Percentiles rank a stretch among this genome's conserved stretches.
phyloP scores from a whole-genome alignment of 2,329 filamentous ascomycete species.

The Fusarium kyushuense region DNA sequence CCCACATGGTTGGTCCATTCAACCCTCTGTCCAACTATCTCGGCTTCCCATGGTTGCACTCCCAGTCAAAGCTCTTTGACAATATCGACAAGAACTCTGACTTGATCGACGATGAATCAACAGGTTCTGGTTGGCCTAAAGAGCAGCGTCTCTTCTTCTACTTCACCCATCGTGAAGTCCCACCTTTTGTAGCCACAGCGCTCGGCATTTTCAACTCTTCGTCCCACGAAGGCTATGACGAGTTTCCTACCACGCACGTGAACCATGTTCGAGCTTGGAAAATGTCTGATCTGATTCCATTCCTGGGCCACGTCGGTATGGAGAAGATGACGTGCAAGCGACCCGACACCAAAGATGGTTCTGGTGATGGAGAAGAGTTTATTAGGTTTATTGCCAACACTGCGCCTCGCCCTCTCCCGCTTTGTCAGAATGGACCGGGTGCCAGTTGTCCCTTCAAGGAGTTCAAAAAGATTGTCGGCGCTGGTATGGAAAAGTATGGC shows the following conservation, averaged over 20 bases:
- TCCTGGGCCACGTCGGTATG: conserved; percentile 44
- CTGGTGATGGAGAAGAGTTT: conserved; percentile 30
- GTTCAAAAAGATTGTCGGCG: conserved; percentile 37
- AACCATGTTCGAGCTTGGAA: conserved; percentile 44
- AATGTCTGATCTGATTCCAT: conserved; percentile 44
- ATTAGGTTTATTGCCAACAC: conserved; percentile 44
- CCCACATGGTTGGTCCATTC: conserved; percentile 42
- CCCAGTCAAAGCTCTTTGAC: conserved; percentile 35
- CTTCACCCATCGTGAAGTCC: conserved; percentile 44
- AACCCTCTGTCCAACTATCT: conserved; percentile 41
- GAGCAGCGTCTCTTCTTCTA: conserved; percentile 41
- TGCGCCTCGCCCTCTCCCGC: conserved; percentile 37
- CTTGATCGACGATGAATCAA: neutral
- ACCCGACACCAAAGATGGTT: conserved; percentile 6
- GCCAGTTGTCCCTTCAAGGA: conserved; percentile 40
- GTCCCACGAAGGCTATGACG: conserved; percentile 33
- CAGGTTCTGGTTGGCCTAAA: conserved; percentile 38
- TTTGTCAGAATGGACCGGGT: conserved; percentile 38
- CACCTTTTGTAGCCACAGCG: conserved; percentile 42
- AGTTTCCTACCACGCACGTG: conserved; percentile 41
- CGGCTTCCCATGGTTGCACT: conserved; percentile 39
- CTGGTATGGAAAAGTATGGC: conserved; percentile 39
- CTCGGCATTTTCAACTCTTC: conserved; percentile 44
- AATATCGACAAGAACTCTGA: conserved; percentile 18
- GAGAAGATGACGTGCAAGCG: conserved; percentile 42